Evolutionary conservation across 768 basidiomycete species (phyloP), one percentile per base, ranked within the genome.

Genomic region (Clitopilus passeckerianus): DNA sequence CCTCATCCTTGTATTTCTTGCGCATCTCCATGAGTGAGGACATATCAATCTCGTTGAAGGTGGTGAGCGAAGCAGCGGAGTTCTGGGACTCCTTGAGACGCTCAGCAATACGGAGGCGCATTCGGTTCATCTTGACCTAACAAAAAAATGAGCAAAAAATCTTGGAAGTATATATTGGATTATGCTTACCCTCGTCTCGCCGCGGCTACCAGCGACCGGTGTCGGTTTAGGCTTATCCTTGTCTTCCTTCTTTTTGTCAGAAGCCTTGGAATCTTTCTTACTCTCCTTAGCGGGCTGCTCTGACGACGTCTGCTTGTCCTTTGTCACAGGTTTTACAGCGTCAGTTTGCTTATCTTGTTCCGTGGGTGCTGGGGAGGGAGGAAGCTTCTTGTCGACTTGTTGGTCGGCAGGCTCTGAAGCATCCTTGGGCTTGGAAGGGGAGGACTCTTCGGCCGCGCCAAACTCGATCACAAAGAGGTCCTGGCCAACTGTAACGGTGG

Each of bases 1-100:
- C 79, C 46, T 83, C 78, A 63, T 97, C 95, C 80, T 98, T 98
- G 86, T 94, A 95, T 71, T 88, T 86, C 71, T 89, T 86, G 67
- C 96, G 91, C 87, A 98, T 86, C 43, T 89, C 87, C 79, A 97
- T 91, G 58, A 98, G 78, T 44, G 91, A 89, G 43, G 93, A 95
- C 96, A 99, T 98, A 79, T 98, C 96, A 70, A 99, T 93, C 77
- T 99, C 96, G 78, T 99, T 98, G 85, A 99, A 99, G 23, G 96
- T 98, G 34, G 97, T 98, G 60, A 98, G 75, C 54, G 94, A 95
- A 53, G 96, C 96, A 4, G 96, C 97, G 18, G 92, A 86, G 71
- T 98, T 97, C 73, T 99, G 96, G 22, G 95, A 96, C 71, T 97
- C 90, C 79, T 99, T 99, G 71, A 99, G 85, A 56, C 96, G 94